Conservation (phyloP, 352 stramenopile species). For the Phytophthora sp. region DNA sequence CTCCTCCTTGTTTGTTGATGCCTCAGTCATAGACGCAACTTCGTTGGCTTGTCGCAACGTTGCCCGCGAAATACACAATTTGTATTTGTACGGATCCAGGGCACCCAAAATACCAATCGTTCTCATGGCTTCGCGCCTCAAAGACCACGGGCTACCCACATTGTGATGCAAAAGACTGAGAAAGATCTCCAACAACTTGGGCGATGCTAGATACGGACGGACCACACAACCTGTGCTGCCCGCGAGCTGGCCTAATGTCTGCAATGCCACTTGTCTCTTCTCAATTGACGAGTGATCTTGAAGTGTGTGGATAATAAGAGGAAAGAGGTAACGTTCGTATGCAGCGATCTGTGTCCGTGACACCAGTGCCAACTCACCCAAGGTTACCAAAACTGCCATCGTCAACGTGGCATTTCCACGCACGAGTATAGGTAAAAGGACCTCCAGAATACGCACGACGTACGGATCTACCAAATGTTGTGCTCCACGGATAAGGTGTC, state of each 20-base stretch:
- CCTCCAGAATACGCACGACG: slow-evolving; percentile 74
- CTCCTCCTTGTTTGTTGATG: slow-evolving; percentile 14
- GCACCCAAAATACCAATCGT: slow-evolving; percentile 96
- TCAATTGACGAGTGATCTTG: slow-evolving; percentile 96
- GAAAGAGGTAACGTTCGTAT: slow-evolving; percentile 95
- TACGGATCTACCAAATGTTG: slow-evolving; percentile 91
- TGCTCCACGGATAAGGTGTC: slow-evolving; percentile 77
- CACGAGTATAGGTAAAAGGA: slow-evolving; percentile 88
- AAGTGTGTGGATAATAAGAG: slow-evolving; percentile 96
- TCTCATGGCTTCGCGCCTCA: slow-evolving; percentile 96
- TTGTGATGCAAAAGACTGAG: slow-evolving; percentile 94
- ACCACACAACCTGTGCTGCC: slow-evolving; percentile 95
- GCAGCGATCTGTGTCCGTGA: slow-evolving; percentile 90
- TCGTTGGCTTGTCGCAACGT: slow-evolving; percentile 78
- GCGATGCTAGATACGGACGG: slow-evolving; percentile 95
- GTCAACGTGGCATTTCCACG: slow-evolving; percentile 82
- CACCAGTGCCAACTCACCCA: slow-evolving; percentile 94
- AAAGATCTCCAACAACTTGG: slow-evolving; percentile 95
- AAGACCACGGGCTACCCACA: slow-evolving; percentile 88
- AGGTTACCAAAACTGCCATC: slow-evolving; percentile 73
- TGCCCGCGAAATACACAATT: slow-evolving; percentile 72
- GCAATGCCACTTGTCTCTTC: slow-evolving; percentile 96
- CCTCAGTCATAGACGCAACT: slow-evolving; percentile 37
- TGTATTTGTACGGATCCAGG: slow-evolving; percentile 97
- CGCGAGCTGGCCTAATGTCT: slow-evolving; percentile 94